phyloP scores from a whole-genome alignment of 2,329 filamentous ascomycete genomes.

The Claviceps sp. region DNA sequence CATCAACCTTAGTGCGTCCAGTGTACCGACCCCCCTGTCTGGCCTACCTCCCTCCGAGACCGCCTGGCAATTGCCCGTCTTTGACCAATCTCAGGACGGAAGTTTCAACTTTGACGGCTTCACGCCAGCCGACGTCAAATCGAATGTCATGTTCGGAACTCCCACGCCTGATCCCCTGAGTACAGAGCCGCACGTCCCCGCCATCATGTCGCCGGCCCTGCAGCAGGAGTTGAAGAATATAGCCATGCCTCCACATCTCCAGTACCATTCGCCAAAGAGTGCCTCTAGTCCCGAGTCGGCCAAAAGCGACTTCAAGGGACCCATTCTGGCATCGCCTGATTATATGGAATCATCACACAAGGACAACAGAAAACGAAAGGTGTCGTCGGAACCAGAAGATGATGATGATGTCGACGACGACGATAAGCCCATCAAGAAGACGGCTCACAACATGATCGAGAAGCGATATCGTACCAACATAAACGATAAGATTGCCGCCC shows the following conservation, averaged over 20 bases:
- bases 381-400: slow-evolving; percentile 40
- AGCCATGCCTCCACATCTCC: slow-evolving; percentile 50
- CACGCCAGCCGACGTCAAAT: slow-evolving; percentile 21
- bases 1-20: slow-evolving; percentile 25
- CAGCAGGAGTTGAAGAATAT: slow-evolving; percentile 49
- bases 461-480: slow-evolving; percentile 93
- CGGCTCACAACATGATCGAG: slow-evolving; percentile 96
- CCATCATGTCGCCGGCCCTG: slow-evolving; percentile 30
- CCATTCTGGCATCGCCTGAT: slow-evolving; percentile 47
- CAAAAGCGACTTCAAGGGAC: slow-evolving; percentile 32
- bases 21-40: slow-evolving; percentile 19
- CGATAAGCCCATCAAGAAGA: slow-evolving; percentile 61
- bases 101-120: slow-evolving; percentile 20
- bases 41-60: slow-evolving; percentile 20
- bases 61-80: slow-evolving; percentile 22
- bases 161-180: slow-evolving; percentile 1
- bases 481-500: slow-evolving; percentile 90
- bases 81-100: slow-evolving; percentile 20
- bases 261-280: slow-evolving; percentile 46
- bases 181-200: slow-evolving; percentile 8
- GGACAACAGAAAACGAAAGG: slow-evolving; percentile 53
- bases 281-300: slow-evolving; percentile 45
- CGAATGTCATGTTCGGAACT: slow-evolving; percentile 19
- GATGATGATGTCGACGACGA: slow-evolving; percentile 44
- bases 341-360: slow-evolving; percentile 30